Evolutionary conservation across 768 basidiomycete species (phyloP).

Genomic region (Leccinum rimulosum): DNA sequence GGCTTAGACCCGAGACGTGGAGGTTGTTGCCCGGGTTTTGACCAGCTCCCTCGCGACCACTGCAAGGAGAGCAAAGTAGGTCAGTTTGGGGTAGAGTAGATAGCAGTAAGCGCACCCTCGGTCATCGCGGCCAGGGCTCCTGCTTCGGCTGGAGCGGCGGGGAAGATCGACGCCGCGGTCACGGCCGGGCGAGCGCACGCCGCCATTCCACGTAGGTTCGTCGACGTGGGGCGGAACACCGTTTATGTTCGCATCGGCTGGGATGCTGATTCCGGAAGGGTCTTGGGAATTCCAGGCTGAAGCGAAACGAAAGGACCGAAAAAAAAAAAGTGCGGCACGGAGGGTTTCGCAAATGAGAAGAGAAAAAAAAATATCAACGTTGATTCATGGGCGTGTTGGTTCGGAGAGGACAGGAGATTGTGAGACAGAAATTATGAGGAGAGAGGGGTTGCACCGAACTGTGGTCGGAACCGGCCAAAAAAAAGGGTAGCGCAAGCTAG

Average conservation of each 20-base stretch:
- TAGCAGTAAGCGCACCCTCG: slow-evolving; percentile 48
- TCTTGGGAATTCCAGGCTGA: slow-evolving; percentile 86
- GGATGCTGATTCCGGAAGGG: slow-evolving; percentile 73
- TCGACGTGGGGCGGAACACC: slow-evolving; percentile 49
- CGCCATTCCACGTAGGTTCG: slow-evolving; percentile 52
- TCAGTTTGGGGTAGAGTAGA: neutral
- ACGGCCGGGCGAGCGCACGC: slow-evolving; percentile 42
- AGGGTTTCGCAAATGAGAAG: slow-evolving; percentile 29
- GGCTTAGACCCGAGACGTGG: slow-evolving; percentile 57
- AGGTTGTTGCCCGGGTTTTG: slow-evolving; percentile 67
- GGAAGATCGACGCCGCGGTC: slow-evolving; percentile 47
- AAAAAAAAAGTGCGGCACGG: slow-evolving; percentile 3
- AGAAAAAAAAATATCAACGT: slow-evolving; percentile 42
- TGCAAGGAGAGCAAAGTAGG: neutral
- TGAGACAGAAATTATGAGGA: slow-evolving; percentile 20
- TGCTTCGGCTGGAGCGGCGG: slow-evolving; percentile 72
- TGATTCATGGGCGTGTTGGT: slow-evolving; percentile 34
- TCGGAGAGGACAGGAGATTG: slow-evolving; percentile 19
- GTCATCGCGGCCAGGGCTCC: slow-evolving; percentile 64
- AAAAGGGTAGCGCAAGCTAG: slow-evolving; percentile 13
- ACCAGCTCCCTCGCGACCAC: slow-evolving; percentile 33
- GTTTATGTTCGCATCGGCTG: slow-evolving; percentile 47
- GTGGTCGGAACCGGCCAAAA: slow-evolving; percentile 11
- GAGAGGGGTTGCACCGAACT: slow-evolving; percentile 17
- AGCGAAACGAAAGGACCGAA: slow-evolving; percentile 19